Evolutionary conservation across 2,329 filamentous ascomycete genomes (phyloP).

Genomic region (Hortaea werneckii): DNA sequence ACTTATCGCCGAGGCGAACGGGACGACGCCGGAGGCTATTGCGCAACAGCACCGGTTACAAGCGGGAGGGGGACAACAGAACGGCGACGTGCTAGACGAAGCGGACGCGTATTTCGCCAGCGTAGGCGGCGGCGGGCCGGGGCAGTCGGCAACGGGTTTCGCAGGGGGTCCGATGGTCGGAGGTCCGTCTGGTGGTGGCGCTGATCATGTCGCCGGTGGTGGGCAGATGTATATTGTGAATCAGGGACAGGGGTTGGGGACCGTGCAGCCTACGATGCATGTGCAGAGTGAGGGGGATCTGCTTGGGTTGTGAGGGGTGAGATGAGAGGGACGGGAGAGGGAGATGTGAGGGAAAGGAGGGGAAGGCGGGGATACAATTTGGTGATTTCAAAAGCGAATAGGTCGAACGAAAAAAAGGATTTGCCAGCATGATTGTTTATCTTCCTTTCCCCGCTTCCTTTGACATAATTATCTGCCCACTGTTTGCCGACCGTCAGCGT

Average conservation of each 20-base stretch:
- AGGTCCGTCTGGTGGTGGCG: too few species aligned
- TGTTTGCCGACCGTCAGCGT: too few species aligned
- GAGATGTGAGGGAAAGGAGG: too few species aligned
- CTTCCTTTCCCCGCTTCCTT: too few species aligned
- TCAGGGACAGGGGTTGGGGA: conserved; percentile 67
- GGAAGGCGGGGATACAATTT: too few species aligned
- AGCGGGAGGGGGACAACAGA: conserved; percentile 34
- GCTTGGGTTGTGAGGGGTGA: conserved; percentile 18
- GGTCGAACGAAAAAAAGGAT: too few species aligned
- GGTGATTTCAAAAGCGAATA: too few species aligned
- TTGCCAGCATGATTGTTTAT: too few species aligned
- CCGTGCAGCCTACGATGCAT: conserved; percentile 59
- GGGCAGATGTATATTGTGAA: conserved; percentile 58
- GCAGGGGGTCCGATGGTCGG: conserved; percentile 4
- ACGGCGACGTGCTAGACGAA: conserved; percentile 48
- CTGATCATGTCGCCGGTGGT: conserved; percentile 23
- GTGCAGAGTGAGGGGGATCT: conserved; percentile 38
- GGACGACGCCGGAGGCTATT: conserved; percentile 2
- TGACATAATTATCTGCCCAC: too few species aligned
- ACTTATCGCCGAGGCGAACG: conserved; percentile 9
- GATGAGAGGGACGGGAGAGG: background rate
- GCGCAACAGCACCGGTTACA: conserved; percentile 39
- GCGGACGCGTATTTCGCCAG: conserved; percentile 85
- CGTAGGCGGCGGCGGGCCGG: conserved; percentile 54
- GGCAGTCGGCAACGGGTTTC: conserved; percentile 12